Evolutionary conservation across 352 stramenopile genomes (phyloP), one percentile per base, ranked within the genome.

Genomic region (Globisporangium cylindrosporum): DNA sequence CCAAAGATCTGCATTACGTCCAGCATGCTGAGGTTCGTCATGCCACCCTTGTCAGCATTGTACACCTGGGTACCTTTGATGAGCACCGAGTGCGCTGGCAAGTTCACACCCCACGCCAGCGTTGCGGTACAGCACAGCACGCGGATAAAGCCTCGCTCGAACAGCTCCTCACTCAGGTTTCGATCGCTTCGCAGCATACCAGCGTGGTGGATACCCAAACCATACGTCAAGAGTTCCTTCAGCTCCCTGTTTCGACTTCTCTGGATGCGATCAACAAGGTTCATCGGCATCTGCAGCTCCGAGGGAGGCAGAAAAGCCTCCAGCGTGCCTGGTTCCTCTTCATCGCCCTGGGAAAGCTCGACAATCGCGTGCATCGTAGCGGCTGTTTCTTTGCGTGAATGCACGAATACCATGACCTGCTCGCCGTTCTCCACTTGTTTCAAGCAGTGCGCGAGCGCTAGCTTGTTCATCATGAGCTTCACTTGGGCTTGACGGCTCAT

Each of bases 1-100:
- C 98, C 98, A 73, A 99, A 99, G 73, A 99, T 99, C 81, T 99
- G 98, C 78, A 99, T 97, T n/a, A 99, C 97, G 75, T 99, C 98
- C 12, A 99, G 84, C 83, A 99, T 99, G 65, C 89, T 98, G 32
- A 99, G 72, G 70, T 99, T 97, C 15, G 98, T 95, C 71, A 98
- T 97, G 36, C 96, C 97, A 61, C 98, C 98, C 78, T 99, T 99
- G 73, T 99, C 97, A 3, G 98, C 87, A 69, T 99, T 99, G 86
- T 99, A 99, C 38, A 99, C 95, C 71, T 99, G 93, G 7, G 98
- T 99, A 9, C 98, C 98, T 77, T 99, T 99, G 72, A 99, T 99
- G 46, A 99, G 84, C 22, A 99, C 98, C 10, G 95, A 98, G 77
- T 99, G 98, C 0, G 97, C 98, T 4, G 98, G 98, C 20, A 99